phyloP scores from a whole-genome alignment of 208 protist species.

The Kentomonas sorsogonicus region DNA sequence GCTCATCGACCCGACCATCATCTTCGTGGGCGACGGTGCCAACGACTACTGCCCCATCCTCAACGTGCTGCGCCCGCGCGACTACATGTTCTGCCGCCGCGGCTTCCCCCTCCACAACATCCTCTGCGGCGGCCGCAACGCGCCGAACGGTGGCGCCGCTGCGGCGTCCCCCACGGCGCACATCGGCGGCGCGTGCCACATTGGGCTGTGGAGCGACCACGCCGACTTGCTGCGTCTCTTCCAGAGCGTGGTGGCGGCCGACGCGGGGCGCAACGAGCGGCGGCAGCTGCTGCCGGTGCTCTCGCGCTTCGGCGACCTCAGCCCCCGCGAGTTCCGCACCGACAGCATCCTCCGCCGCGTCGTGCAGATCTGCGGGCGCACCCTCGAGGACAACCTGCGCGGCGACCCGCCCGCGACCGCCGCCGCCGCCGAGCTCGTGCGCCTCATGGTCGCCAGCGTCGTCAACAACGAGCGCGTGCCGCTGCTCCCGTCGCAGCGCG shows the following conservation, averaged over 20 bases:
- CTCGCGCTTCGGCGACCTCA: constrained; percentile 66
- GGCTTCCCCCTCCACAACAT: constrained; percentile 54
- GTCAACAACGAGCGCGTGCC: constrained; percentile 46
- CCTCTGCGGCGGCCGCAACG: constrained; percentile 19
- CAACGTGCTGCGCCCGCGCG: constrained; percentile 71
- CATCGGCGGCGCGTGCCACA: constrained; percentile 65
- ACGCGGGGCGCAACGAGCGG: constrained; percentile 16
- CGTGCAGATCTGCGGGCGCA: constrained; percentile 45
- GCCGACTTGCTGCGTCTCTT: constrained; percentile 61
- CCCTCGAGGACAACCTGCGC: constrained; percentile 27
- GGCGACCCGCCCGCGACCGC: constrained; percentile 7
- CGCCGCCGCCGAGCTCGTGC: constrained; percentile 18
- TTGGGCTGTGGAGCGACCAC: constrained; percentile 64
- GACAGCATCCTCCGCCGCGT: constrained; percentile 58
- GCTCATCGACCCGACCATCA: constrained; percentile 81
- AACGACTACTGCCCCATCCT: constrained; percentile 85
- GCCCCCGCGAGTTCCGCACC: constrained; percentile 59
- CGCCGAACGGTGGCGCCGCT: background rate
- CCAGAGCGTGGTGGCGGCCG: constrained; percentile 26
- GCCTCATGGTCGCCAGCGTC: constrained; percentile 27
- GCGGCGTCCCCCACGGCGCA: constrained; percentile 1
- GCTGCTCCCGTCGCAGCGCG: constrained; percentile 54
- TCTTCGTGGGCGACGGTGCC: constrained; percentile 79
- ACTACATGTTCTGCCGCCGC: constrained; percentile 71
- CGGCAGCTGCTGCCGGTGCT: constrained; percentile 74